Conservation (phyloP, 129 eudicot genomes). For the Centaurea solstitialis region DNA sequence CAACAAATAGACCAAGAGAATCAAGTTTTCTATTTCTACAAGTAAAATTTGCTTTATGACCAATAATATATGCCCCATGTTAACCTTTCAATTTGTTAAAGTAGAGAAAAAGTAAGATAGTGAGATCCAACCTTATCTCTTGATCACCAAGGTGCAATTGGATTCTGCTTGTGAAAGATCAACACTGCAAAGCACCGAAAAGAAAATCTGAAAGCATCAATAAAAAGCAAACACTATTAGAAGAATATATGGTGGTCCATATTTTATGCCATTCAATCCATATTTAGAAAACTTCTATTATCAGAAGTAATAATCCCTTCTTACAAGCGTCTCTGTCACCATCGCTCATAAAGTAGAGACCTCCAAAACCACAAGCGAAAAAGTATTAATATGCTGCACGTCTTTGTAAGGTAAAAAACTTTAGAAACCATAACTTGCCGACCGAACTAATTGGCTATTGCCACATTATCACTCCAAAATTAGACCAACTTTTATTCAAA, state of each 20-base stretch:
- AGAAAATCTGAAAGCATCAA: not conserved
- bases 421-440: not conserved
- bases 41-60: conserved; percentile 2
- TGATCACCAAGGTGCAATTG: conserved; percentile 6
- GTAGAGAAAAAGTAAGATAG: not conserved
- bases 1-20: conserved; percentile 20
- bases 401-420: conserved; percentile 9
- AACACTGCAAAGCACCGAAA: conserved; percentile 4
- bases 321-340: not conserved
- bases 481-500: too few species aligned
- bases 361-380: conserved; percentile 13
- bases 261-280: conserved; percentile 6
- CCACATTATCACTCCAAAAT: too few species aligned
- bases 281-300: conserved; percentile 9
- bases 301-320: conserved; percentile 4
- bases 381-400: conserved; percentile 3
- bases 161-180: conserved; percentile 8
- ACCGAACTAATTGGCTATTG: too few species aligned
- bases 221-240: conserved; percentile 4
- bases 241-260: conserved; percentile 13
- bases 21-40: conserved; percentile 9
- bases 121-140: conserved; percentile 26
- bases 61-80: conserved; percentile 10
- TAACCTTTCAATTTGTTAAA: conserved; percentile 10
- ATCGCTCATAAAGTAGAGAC: not conserved